Conservation (phyloP, 1,139 yeast genomes). For the Meyerozyma smithsonii region DNA sequence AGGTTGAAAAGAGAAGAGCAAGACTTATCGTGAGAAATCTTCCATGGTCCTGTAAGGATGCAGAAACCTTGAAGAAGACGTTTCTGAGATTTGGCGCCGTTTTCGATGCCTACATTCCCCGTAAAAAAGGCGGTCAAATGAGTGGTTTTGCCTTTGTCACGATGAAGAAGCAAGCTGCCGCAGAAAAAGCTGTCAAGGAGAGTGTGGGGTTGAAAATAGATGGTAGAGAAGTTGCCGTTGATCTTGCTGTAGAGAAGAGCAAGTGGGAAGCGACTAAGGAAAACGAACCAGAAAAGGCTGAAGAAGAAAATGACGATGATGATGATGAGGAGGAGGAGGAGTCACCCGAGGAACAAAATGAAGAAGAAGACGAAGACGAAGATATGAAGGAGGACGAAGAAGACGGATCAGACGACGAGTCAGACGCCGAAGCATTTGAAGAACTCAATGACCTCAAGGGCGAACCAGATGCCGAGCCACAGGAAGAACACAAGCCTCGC, state of each 20-base stretch:
- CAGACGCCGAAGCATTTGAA: conserved; percentile 23
- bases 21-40: conserved; percentile 84
- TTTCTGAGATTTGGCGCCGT: conserved; percentile 84
- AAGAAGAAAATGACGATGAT: conserved; percentile 21
- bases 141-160: conserved; percentile 94
- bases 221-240: conserved; percentile 92
- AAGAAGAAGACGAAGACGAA: conserved; percentile 21
- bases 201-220: conserved; percentile 72
- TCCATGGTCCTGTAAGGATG: conserved; percentile 92
- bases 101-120: conserved; percentile 84
- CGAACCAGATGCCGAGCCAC: conserved; percentile 22
- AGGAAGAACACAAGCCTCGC: conserved; percentile 32
- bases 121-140: conserved; percentile 84
- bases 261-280: conserved; percentile 58
- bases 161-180: conserved; percentile 76
- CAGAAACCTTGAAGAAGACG: conserved; percentile 61
- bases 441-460: conserved; percentile 23
- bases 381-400: conserved; percentile 21
- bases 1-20: conserved; percentile 65
- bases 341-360: conserved; percentile 22
- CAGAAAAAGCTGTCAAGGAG: conserved; percentile 76
- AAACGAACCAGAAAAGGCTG: conserved; percentile 37
- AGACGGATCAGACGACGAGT: conserved; percentile 27
- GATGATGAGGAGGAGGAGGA: conserved; percentile 30
- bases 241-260: conserved; percentile 83